These are phyloP conservation scores for Pilobolus umbonatus DNA, from an alignment of 192 early-diverging fungal genomes.

Conservation along the genomic window DNA sequence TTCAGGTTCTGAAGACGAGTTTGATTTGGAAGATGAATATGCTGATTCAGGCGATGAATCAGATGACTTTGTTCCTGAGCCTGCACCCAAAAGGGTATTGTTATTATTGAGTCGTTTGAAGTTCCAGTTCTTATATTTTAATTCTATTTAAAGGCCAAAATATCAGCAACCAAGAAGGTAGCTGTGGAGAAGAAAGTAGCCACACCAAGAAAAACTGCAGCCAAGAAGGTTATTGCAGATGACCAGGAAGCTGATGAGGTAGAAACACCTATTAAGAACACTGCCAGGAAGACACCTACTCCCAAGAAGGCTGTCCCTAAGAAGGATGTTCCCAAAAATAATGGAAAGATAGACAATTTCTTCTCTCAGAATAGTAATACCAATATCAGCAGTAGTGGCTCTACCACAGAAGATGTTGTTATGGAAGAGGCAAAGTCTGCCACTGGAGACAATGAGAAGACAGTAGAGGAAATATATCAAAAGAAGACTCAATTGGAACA, in stretches of 20 bases:
- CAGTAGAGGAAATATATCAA: conserved; percentile 88
- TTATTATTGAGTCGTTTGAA: background rate
- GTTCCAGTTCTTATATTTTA: background rate
- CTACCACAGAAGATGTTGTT: background rate
- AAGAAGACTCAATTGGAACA: conserved; percentile 95
- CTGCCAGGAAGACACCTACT: background rate
- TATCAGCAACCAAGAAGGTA: background rate
- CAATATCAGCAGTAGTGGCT: background rate
- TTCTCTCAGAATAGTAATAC: background rate
- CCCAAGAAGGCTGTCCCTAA: background rate
- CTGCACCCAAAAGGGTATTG: background rate
- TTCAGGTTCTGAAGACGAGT: background rate
- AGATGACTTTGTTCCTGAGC: conserved; percentile 13
- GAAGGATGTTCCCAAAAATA: conserved; percentile 7
- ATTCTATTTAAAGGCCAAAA: background rate
- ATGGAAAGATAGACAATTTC: background rate
- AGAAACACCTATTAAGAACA: background rate
- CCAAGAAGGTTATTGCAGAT: background rate
- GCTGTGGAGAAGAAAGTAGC: background rate
- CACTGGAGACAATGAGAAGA: conserved; percentile 13
- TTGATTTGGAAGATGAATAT: background rate
- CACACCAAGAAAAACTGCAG: background rate
- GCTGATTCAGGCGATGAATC: conserved; percentile 11
- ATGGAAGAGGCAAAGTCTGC: background rate
- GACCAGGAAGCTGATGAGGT: background rate